A percentile compares a stretch with the other conserved stretches of the same genome.
These are phyloP conservation scores for Acer saccharum DNA, from an alignment of 345 rosid genomes.

Conservation along the genomic window DNA sequence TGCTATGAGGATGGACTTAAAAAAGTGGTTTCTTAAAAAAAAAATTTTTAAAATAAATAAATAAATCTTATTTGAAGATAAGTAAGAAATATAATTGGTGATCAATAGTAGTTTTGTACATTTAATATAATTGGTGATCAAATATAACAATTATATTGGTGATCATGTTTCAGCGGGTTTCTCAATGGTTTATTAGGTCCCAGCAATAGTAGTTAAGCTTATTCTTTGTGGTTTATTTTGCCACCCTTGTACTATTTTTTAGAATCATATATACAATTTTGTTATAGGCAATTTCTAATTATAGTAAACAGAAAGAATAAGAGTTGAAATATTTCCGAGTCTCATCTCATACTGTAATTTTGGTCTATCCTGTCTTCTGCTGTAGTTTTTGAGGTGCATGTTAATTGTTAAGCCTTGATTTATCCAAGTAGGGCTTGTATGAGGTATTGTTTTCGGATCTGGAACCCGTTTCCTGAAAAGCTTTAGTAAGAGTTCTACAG, in stretches of 20 bases:
- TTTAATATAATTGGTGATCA: too few relatives aligned
- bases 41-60: too few relatives aligned
- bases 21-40: too few relatives aligned
- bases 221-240: slow-evolving; percentile 14
- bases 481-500: background rate
- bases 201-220: background rate
- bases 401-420: too few relatives aligned
- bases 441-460: background rate
- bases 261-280: background rate
- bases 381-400: background rate
- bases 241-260: background rate
- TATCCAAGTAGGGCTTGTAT: background rate
- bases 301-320: background rate
- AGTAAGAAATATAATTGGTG: too few relatives aligned
- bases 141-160: too few relatives aligned
- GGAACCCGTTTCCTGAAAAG: background rate
- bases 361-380: background rate
- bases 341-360: background rate
- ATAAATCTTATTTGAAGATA: too few relatives aligned
- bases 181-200: background rate
- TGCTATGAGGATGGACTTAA: too few relatives aligned
- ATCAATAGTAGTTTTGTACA: too few relatives aligned
- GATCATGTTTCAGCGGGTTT: background rate
- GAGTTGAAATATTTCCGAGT: background rate
- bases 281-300: background rate